Base-by-base conservation (phyloP, 2,329 filamentous ascomycete genomes). In the Aspergillus novofumigatus region DNA sequence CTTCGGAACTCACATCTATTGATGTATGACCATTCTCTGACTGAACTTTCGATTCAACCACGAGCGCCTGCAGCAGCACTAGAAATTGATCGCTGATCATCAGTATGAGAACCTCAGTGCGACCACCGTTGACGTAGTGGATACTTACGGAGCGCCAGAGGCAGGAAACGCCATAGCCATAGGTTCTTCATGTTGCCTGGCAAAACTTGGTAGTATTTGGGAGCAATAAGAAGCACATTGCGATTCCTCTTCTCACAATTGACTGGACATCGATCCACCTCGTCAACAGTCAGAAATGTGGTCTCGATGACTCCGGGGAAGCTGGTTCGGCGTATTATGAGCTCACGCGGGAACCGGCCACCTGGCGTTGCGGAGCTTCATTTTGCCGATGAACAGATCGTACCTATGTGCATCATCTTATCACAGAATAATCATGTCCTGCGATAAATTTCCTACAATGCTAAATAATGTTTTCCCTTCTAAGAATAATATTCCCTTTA, bases 361-460 rank as follows among this genome's bases (percentile, higher is more conserved):
- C 71, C 70, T 73, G 70, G 68, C 70, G 65, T 64, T 59, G 69
- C 69, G 70, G 70, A 71, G 68, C 62, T 72, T 70, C 64, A 67
- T 72, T 72, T 67, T 64, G 59, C 70, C 70, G 69, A 71, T 26
- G 57, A 25, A 25, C 23, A 7, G 14, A 23, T 25, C 44, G 7
- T 17, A 5, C 14, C 5, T 7, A 17, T 7, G 32, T 26, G 7
- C 25, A 26, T 38, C 32, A 17, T 38, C 32, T 38, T 38, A 17
- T 38, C 32, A 38, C 14, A 17, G 14, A 38, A 17, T 7, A 17
- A 17, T 38, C 32, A 38, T 17, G 32, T 7, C 14, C 32, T 38
- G 14, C 14, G 6, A 38, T 7, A 7, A 38, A 38, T 17, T 38
- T 38, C 6, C 14, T 38, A 38, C 32, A 38, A 7, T 38, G 32